Conservation (phyloP, 371 early-diverging fungal species). For the Rhizopus stolonifer region DNA sequence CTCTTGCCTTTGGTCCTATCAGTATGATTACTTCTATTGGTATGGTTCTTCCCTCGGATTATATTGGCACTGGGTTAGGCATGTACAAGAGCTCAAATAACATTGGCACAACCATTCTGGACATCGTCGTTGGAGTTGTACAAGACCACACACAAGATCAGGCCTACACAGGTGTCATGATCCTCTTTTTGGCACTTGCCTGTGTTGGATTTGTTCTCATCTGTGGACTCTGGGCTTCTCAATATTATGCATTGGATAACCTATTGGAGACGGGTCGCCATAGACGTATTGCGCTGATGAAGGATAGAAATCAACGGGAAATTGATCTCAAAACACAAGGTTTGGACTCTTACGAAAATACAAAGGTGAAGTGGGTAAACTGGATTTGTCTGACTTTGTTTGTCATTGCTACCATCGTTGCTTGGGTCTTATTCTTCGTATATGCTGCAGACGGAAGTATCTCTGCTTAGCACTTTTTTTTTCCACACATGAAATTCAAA, state of each 20-base stretch:
- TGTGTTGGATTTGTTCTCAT: constrained; percentile 31
- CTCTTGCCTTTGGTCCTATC: constrained; percentile 67
- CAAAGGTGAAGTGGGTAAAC: constrained; percentile 8
- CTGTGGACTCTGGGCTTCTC: constrained; percentile 14
- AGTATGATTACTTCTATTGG: constrained; percentile 64
- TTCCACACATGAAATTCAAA: too few relatives aligned
- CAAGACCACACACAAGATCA: constrained; percentile 48
- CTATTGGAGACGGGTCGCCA: constrained; percentile 25
- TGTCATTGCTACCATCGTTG: constrained; percentile 14
- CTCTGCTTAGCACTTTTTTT: constrained; percentile 10
- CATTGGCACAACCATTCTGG: constrained; percentile 62
- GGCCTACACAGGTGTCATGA: constrained; percentile 53
- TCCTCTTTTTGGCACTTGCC: constrained; percentile 44
- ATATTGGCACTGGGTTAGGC: constrained; percentile 69
- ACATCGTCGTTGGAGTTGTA: constrained; percentile 61
- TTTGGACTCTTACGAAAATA: constrained; percentile 21
- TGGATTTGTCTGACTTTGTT: constrained; percentile 22
- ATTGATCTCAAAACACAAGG: constrained; percentile 21
- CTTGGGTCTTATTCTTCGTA: constrained; percentile 35
- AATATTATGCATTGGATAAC: constrained; percentile 21
- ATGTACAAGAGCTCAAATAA: constrained; percentile 64
- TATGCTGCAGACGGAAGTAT: constrained; percentile 23
- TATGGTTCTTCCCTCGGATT: constrained; percentile 52
- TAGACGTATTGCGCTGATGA: constrained; percentile 23
- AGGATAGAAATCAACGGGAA: constrained; percentile 28